Evolutionary conservation across 805 yeast species (phyloP), one percentile per base, ranked within the genome.

Genomic region (Myxozyma geophila): DNA sequence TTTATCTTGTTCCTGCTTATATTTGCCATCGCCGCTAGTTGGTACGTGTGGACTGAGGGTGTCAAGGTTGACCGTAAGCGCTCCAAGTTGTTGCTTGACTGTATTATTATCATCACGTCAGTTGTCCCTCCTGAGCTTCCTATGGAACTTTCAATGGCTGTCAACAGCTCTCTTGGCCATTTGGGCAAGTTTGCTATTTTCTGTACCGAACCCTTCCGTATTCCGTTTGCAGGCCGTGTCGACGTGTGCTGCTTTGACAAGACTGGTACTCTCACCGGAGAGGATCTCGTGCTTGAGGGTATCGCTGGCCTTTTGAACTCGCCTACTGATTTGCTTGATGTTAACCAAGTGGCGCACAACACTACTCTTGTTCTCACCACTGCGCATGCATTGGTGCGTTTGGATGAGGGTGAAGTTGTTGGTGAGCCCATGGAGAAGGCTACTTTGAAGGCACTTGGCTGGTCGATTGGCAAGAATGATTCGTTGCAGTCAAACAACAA

Each of bases 361-460:
- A 87, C 96, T 9, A 79, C 85, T 47, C 81, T 83, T 66, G 91
- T 90, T 44, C 82, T 95, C 68, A 98, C 98, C 66, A 87, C 98
- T 62, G 97, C 97, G 41, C 99, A 95, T 76, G 98, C 99, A 36
- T 82, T 95, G 69, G 99, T 95, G 35, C 86, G 87, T 72, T 82
- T 95, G 65, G 98, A 95, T 72, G 97, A 92, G 74, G 99, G 98
- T 71, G 98, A 95, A 67, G 85, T 92, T 70, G 99, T 95, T 66
- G 99, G 99, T 78, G 99, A 95, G 74, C 98, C 99, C 67, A 93
- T 95, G 98, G 99, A 95, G 79, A 91, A 92, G 78, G 97, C 96
- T 35, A 95, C 99, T 58, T 81, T 95, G 71, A 87, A 86, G 70
- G 93, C 96, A 48, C 84, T 95, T 62, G 85, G 86, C 37, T 95